Conservation (phyloP, 768 basidiomycete species). For the Tricholoma bakamatsutake region DNA sequence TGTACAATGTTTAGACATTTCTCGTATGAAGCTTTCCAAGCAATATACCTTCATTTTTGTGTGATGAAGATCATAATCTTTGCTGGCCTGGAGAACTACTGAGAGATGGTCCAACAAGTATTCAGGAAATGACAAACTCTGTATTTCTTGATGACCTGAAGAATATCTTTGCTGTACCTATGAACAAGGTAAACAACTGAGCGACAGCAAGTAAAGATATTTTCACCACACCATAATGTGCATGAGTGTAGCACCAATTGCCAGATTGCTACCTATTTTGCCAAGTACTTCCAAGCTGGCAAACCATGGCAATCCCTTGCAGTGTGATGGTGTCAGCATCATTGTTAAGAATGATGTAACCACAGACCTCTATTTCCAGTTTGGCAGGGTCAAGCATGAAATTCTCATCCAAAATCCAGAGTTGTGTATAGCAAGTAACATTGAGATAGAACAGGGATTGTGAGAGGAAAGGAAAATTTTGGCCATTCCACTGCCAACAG, state of each 20-base stretch:
- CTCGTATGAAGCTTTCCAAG: neutral
- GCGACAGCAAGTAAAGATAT: neutral
- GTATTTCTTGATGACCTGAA: slow-evolving; percentile 34
- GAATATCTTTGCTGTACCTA: slow-evolving; percentile 41
- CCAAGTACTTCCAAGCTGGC: slow-evolving; percentile 37
- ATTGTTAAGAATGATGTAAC: slow-evolving; percentile 18
- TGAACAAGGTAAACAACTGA: neutral
- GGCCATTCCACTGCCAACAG: neutral
- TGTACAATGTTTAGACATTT: neutral
- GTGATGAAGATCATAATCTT: slow-evolving; percentile 47
- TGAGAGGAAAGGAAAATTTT: slow-evolving; percentile 13
- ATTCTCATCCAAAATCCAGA: slow-evolving; percentile 44
- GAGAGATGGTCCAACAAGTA: neutral
- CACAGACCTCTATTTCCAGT: slow-evolving; percentile 35
- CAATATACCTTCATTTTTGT: slow-evolving; percentile 42
- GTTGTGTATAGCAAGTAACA: slow-evolving; percentile 46
- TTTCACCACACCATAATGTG: slow-evolving; percentile 44
- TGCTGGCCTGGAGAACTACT: slow-evolving; percentile 19
- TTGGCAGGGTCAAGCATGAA: slow-evolving; percentile 42
- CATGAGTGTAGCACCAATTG: slow-evolving; percentile 42
- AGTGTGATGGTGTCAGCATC: slow-evolving; percentile 10
- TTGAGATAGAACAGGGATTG: slow-evolving; percentile 37
- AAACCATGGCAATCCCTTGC: slow-evolving; percentile 39
- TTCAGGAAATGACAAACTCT: slow-evolving; percentile 22
- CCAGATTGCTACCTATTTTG: slow-evolving; percentile 31